phyloP scores from a whole-genome alignment of 176 grass and related monocot genomes.

The Thalia dealbata region DNA sequence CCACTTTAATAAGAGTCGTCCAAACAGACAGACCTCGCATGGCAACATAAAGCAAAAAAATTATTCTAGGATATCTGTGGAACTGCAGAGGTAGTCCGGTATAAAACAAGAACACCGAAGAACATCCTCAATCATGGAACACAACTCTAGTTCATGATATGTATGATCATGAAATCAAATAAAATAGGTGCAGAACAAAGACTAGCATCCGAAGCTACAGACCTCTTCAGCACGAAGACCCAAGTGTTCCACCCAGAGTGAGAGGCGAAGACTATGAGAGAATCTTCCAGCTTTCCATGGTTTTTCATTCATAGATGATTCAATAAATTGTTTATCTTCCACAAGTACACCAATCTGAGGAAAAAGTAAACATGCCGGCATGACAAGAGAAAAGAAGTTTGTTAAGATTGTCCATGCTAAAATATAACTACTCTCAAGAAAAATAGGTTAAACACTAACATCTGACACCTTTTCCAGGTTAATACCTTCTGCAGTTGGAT shows the following conservation, averaged over 20 bases:
- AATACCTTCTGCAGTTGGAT: too few relatives aligned
- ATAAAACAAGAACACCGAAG: neutral
- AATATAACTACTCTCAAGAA: neutral
- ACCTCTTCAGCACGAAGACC: constrained; percentile 86
- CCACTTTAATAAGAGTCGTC: neutral
- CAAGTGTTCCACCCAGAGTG: constrained; percentile 90
- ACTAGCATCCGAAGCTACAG: constrained; percentile 3
- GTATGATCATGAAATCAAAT: neutral
- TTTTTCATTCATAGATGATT: constrained; percentile 90
- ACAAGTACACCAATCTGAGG: constrained; percentile 87
- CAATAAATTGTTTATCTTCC: constrained; percentile 95
- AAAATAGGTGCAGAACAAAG: neutral
- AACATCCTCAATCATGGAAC: neutral
- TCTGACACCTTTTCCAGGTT: neutral
- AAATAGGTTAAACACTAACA: neutral
- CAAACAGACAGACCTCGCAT: neutral
- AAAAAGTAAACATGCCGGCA: neutral
- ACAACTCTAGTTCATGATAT: neutral
- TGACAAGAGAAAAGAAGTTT: constrained; percentile 4
- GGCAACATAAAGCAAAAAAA: neutral
- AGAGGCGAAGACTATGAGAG: constrained; percentile 69
- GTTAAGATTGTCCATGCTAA: neutral
- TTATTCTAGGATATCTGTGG: neutral
- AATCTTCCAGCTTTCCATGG: constrained; percentile 94
- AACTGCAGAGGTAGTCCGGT: neutral